phyloP scores from a whole-genome alignment of 805 yeast species.

The Diddensiella transvaalensis region DNA sequence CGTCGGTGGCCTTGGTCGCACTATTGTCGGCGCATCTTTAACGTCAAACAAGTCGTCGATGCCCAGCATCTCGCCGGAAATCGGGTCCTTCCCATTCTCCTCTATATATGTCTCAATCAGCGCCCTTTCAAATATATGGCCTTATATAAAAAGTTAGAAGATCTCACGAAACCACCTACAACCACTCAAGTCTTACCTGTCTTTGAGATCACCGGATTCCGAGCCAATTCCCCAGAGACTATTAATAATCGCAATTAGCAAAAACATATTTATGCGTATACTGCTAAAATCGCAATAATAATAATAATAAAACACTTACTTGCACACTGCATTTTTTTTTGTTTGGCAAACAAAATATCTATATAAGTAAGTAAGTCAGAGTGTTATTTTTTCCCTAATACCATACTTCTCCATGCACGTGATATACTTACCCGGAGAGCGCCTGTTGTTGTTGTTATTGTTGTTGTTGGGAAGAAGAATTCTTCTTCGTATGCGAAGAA shows the following conservation, averaged over 20 bases:
- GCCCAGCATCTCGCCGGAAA: slow-evolving; percentile 58
- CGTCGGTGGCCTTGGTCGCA: slow-evolving; percentile 43
- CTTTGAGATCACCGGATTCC: slow-evolving; percentile 63
- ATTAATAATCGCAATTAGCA: slow-evolving; percentile 1
- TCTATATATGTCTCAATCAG: slow-evolving; percentile 59
- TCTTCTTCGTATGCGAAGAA: too few species aligned
- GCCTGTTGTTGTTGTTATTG: too few species aligned
- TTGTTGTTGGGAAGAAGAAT: too few species aligned
- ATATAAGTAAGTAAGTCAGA: too few species aligned
- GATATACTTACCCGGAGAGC: too few species aligned
- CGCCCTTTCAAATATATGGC: slow-evolving; percentile 58
- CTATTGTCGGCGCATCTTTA: slow-evolving; percentile 32
- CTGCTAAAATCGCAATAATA: background rate
- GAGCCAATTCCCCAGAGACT: slow-evolving; percentile 68
- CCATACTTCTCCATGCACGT: too few species aligned
- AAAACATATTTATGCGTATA: slow-evolving; percentile 1
- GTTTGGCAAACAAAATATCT: too few species aligned
- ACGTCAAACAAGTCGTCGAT: slow-evolving; percentile 55
- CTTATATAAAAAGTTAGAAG: background rate
- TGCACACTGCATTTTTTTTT: slow-evolving; percentile 30
- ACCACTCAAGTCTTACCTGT: slow-evolving; percentile 21
- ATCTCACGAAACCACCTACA: background rate
- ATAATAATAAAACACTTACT: slow-evolving; percentile 24
- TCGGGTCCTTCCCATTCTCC: slow-evolving; percentile 71
- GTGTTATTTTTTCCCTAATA: too few species aligned